These are phyloP conservation scores for Larix kaempferi DNA, from an alignment of 75 land plant genomes.

Conservation along the genomic window DNA sequence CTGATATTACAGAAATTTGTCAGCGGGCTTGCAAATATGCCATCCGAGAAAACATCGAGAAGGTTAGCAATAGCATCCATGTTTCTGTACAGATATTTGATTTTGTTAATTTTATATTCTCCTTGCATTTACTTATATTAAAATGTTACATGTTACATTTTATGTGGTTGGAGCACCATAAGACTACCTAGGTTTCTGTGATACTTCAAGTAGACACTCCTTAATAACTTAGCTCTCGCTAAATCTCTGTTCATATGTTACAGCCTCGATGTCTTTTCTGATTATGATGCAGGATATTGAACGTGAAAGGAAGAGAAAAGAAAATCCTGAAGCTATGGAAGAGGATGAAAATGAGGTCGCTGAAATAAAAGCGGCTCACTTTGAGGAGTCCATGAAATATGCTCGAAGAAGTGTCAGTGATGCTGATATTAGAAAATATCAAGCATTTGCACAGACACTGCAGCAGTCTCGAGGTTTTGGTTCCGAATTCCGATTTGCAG, in stretches of 20 bases:
- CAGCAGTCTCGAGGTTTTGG: constrained; percentile 64
- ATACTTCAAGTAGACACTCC: too few relatives aligned
- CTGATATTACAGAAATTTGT: constrained; percentile 71
- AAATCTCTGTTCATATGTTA: too few relatives aligned
- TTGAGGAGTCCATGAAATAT: constrained; percentile 62
- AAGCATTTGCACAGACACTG: constrained; percentile 55
- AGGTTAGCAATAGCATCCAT: constrained; percentile 21
- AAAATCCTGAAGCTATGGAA: constrained; percentile 58
- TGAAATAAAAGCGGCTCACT: constrained; percentile 50
- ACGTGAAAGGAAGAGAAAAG: constrained; percentile 32
- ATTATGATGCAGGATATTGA: constrained; percentile 35
- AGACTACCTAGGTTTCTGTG: too few relatives aligned
- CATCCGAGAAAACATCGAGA: constrained; percentile 61
- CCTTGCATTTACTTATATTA: too few relatives aligned
- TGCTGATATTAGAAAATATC: constrained; percentile 53
- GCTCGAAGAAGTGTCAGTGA: constrained; percentile 59
- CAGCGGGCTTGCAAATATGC: constrained; percentile 72
- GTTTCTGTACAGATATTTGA: too few relatives aligned
- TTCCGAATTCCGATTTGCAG: constrained; percentile 45
- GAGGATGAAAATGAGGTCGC: constrained; percentile 45
- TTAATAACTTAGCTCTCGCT: too few relatives aligned
- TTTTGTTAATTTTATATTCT: too few relatives aligned
- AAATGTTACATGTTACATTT: too few relatives aligned
- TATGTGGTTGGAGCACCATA: too few relatives aligned
- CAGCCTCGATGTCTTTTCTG: background rate